Conservation (phyloP, 441 rosid species). For the Biscutella laevigata region DNA sequence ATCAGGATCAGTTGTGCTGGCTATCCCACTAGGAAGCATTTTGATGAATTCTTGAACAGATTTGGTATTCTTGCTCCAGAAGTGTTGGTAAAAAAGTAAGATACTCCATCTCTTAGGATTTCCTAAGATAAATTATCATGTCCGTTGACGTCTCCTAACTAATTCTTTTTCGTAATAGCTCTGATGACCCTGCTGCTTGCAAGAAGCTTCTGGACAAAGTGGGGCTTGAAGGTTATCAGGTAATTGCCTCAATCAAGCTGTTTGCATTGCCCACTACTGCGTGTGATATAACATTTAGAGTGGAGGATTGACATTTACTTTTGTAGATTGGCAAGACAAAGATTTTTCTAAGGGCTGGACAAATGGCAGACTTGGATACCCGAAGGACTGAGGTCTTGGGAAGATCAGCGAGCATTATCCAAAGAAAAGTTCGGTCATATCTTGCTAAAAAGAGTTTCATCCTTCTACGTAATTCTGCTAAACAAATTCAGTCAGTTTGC, state of each 20-base stretch:
- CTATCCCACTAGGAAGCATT: conserved; percentile 85
- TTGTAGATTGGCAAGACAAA: conserved; percentile 94
- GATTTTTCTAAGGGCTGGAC: conserved; percentile 96
- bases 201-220: conserved; percentile 79
- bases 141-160: neutral
- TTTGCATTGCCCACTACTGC: conserved; percentile 1
- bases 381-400: conserved; percentile 93
- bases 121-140: neutral
- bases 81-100: conserved; percentile 76
- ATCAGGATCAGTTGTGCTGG: conserved; percentile 99
- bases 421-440: conserved; percentile 87
- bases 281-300: conserved; percentile 4
- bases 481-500: conserved; percentile 71
- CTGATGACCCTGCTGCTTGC: conserved; percentile 88
- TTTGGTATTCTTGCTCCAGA: conserved; percentile 91
- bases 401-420: conserved; percentile 92
- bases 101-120: conserved; percentile 1
- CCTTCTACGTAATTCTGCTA: conserved; percentile 50
- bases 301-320: conserved; percentile 7
- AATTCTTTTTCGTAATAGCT: conserved; percentile 36
- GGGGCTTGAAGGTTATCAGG: conserved; percentile 90
- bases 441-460: conserved; percentile 72
- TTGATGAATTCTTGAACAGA: conserved; percentile 80
- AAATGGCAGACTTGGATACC: conserved; percentile 95
- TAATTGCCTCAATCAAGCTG: conserved; percentile 24